Evolutionary conservation across 2,329 filamentous ascomycete species (phyloP).

Genomic region (Thielaviopsis musarum): DNA sequence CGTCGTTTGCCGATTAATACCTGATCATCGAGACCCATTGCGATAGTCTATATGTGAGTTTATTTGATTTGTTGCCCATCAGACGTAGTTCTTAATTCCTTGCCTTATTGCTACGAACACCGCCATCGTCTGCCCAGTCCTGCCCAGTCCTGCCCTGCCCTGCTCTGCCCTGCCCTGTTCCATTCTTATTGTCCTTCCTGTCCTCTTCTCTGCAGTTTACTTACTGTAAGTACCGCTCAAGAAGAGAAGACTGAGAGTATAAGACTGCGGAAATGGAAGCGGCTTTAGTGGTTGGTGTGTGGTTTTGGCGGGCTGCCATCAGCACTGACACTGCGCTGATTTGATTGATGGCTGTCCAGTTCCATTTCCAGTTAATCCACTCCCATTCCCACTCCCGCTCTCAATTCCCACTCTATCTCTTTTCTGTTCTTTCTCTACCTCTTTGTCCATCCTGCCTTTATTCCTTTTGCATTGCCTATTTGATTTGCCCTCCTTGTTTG

Average conservation of each 20-base stretch:
- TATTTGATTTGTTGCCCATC: not conserved
- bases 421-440: not conserved
- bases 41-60: not conserved
- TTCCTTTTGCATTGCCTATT: not conserved
- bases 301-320: no score
- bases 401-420: not conserved
- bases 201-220: no score
- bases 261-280: no score
- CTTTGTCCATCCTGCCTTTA: not conserved
- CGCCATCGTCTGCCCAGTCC: no score
- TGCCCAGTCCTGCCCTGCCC: no score
- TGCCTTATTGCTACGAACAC: not conserved
- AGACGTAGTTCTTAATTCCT: not conserved
- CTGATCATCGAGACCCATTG: not conserved
- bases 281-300: no score
- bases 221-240: no score
- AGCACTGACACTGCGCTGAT: not conserved
- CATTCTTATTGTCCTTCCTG: no score
- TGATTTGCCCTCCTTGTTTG: no score
- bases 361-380: not conserved
- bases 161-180: no score
- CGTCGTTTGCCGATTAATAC: not conserved
- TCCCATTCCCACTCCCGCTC: not conserved
- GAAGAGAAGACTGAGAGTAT: no score
- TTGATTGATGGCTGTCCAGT: not conserved